Percentiles rank a stretch among this genome's conserved stretches.
phyloP scores from a whole-genome alignment of 2,329 filamentous ascomycete genomes.

The Nigrospora oryzae region DNA sequence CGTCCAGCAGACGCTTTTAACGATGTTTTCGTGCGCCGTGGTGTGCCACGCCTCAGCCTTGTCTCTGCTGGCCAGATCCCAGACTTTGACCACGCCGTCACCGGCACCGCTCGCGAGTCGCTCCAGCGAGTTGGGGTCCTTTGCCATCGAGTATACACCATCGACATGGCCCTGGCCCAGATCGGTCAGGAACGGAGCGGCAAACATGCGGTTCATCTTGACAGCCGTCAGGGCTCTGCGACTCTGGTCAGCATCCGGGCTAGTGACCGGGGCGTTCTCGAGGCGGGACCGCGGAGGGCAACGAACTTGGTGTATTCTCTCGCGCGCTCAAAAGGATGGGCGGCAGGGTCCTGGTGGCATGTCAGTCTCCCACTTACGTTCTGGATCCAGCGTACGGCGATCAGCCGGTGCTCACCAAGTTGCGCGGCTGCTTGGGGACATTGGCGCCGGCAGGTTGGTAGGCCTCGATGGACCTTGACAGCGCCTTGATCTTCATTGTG shows the following conservation, averaged over 20 bases:
- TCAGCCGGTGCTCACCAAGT: constrained; percentile 18
- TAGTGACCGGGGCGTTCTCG: constrained; percentile 47
- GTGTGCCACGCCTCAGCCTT: constrained; percentile 66
- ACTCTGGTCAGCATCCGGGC: not conserved
- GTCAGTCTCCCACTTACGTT: no score
- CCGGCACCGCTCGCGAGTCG: constrained; percentile 77
- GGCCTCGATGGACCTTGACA: constrained; percentile 55
- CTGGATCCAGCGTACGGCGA: no score
- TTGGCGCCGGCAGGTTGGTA: constrained; percentile 60
- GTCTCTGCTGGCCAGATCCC: constrained; percentile 68
- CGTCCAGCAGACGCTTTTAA: constrained; percentile 88
- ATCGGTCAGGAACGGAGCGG: constrained; percentile 61
- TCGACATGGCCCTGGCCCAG: constrained; percentile 59
- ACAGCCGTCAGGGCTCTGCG: constrained; percentile 29
- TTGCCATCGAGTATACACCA: constrained; percentile 74
- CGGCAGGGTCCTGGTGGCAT: constrained; percentile 52
- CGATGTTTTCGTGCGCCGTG: constrained; percentile 84
- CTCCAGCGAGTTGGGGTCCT: constrained; percentile 67
- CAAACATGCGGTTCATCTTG: constrained; percentile 90
- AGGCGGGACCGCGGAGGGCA: no score
- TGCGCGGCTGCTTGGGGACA: constrained; percentile 57
- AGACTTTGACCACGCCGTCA: constrained; percentile 69
- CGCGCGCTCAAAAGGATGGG: constrained; percentile 86
- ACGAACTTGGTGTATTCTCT: constrained; percentile 57
- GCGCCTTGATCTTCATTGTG: constrained; percentile 51